Evolutionary conservation across 192 early-diverging fungal species (phyloP), one percentile per base, ranked within the genome.

Genomic region (Rhizoclosmatium globosum): DNA sequence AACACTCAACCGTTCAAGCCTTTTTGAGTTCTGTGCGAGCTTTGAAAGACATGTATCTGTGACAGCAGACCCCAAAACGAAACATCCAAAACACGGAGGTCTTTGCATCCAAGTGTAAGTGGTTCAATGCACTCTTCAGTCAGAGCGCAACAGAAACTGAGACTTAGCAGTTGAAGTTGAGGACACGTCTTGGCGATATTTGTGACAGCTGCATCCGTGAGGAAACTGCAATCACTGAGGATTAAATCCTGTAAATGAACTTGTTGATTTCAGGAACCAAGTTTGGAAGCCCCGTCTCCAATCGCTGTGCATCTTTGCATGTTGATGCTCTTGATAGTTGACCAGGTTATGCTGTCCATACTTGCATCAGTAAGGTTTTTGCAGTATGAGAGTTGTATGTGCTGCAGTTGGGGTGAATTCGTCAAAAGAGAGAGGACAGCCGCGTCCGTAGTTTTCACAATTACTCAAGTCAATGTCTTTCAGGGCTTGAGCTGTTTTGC

Each of bases 231-330:
- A 78, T 95, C 94, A 19, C 85, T 87, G 4, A 95, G 83, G 50
- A 84, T 86, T 1, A 95, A 81, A 4, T 89, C 85, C 41, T 83
- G 60, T 44, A 95, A 83, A 4, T 56, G 74, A 67, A 90, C 87
- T 31, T 15, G 50, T 72, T 4, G 53, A 58, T 53, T 9, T 17
- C 6, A 21, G 11, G 43, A 47, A 64, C 90, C 90, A 91, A 38
- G 56, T 46, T 0, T 68, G 80, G 78, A 95, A 94, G 0, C 89
- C 93, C 79, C 82, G 31, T 94, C 92, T 2, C 84, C 76, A 50
- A 95, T 91, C n/a, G 87, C 88, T 1, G 94, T 95, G 72, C 93
- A 94, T 39, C 94, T 77, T 70, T 94, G 94, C 1, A 95, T 71
- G 71, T 94, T 95, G 2, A 94, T 64, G 4, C 80, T 81, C 60